Evolutionary conservation across 768 basidiomycete species (phyloP).

Genomic region (Termitomyces sp.): DNA sequence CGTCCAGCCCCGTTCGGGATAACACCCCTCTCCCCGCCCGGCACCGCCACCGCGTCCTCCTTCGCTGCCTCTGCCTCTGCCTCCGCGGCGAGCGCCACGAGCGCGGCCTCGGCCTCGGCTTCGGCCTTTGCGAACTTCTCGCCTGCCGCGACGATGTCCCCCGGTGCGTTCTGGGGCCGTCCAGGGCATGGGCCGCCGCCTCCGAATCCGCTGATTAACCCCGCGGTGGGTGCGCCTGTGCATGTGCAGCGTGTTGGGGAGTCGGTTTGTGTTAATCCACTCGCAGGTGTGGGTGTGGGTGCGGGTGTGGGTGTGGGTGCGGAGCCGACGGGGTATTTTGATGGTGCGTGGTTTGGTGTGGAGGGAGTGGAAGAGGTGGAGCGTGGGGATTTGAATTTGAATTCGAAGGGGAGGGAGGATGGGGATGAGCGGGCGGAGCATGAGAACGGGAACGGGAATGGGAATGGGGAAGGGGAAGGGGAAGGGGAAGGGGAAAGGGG

Average conservation of each 20-base stretch:
- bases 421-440: slow-evolving; percentile 17
- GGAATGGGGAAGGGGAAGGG: neutral
- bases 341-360: slow-evolving; percentile 30
- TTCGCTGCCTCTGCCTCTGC: slow-evolving; percentile 6
- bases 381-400: slow-evolving; percentile 16
- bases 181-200: slow-evolving; percentile 20
- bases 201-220: slow-evolving; percentile 38
- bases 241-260: slow-evolving; percentile 20
- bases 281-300: neutral
- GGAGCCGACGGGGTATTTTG: slow-evolving; percentile 41
- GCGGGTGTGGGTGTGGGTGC: slow-evolving; percentile 8
- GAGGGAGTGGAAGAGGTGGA: neutral
- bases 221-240: slow-evolving; percentile 44
- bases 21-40: neutral
- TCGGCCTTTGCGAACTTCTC: slow-evolving; percentile 41
- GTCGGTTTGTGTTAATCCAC: neutral
- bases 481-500: neutral
- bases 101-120: neutral
- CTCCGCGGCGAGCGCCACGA: neutral
- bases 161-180: slow-evolving; percentile 66
- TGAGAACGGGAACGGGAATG: slow-evolving; percentile 31
- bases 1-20: neutral
- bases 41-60: neutral
- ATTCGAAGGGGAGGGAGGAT: slow-evolving; percentile 6
- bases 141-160: slow-evolving; percentile 67